These are phyloP conservation scores for Baorangia bicolor DNA, from an alignment of 768 basidiomycete species.

Conservation along the genomic window DNA sequence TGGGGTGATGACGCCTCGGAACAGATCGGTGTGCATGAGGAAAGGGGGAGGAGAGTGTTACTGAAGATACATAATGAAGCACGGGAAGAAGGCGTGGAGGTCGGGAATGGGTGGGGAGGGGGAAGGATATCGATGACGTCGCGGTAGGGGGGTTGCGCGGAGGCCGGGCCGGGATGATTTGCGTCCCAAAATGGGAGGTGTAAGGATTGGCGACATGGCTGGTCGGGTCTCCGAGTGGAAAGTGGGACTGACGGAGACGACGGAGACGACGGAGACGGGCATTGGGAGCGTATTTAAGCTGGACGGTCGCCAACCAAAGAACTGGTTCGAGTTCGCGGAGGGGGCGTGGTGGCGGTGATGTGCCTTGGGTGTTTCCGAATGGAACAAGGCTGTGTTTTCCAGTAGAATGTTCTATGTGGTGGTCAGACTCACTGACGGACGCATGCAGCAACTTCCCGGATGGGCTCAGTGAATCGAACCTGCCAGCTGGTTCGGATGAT, in stretches of 20 bases:
- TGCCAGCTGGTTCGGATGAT: neutral
- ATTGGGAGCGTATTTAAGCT: neutral
- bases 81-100: slow-evolving; percentile 15
- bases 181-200: slow-evolving; percentile 23
- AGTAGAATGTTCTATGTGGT: slow-evolving; percentile 26
- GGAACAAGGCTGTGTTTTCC: slow-evolving; percentile 32
- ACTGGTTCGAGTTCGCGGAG: neutral
- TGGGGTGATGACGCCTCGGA: neutral
- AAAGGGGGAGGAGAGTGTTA: slow-evolving; percentile 1
- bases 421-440: neutral
- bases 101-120: slow-evolving; percentile 8
- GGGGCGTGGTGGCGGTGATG: slow-evolving; percentile 9
- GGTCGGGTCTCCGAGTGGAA: neutral
- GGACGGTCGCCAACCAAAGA: too few relatives aligned
- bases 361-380: slow-evolving; percentile 13
- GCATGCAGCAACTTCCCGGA: neutral
- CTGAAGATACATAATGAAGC: slow-evolving; percentile 12
- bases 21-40: neutral
- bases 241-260: neutral
- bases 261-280: neutral
- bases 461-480: neutral
- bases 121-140: slow-evolving; percentile 13
- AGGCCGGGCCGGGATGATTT: slow-evolving; percentile 22
- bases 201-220: neutral
- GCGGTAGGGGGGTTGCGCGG: neutral